A percentile compares a stretch with the other conserved stretches of the same genome.
Conservation (phyloP, 768 basidiomycete genomes). For the Pisolithus tinctorius region DNA sequence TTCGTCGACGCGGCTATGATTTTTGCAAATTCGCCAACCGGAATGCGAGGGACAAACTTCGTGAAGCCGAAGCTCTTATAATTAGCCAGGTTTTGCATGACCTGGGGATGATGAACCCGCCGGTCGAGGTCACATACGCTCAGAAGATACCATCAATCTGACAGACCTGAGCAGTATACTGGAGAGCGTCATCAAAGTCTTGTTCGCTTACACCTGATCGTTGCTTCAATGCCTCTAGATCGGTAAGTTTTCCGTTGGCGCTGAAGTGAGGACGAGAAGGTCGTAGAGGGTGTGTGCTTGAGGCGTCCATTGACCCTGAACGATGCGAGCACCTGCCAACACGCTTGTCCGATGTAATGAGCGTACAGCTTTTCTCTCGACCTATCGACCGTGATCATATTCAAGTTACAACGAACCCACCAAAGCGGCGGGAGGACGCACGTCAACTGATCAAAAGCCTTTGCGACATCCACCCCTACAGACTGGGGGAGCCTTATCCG, state of each 20-base stretch:
- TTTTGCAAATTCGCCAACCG: slow-evolving; percentile 52
- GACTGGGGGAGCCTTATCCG: slow-evolving; percentile 70
- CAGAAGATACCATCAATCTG: not conserved
- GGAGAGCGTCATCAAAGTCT: slow-evolving; percentile 65
- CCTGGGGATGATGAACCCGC: slow-evolving; percentile 14
- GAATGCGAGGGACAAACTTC: slow-evolving; percentile 74
- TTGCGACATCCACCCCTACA: slow-evolving; percentile 63
- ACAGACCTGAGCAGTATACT: slow-evolving; percentile 66
- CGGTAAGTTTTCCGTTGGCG: slow-evolving; percentile 47
- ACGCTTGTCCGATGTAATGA: slow-evolving; percentile 62
- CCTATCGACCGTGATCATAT: slow-evolving; percentile 30
- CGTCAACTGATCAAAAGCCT: slow-evolving; percentile 67
- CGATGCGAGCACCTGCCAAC: slow-evolving; percentile 80
- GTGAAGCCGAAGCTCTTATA: slow-evolving; percentile 81
- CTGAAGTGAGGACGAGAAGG: slow-evolving; percentile 67
- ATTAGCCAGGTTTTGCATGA: slow-evolving; percentile 47
- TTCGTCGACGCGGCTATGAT: slow-evolving; percentile 60
- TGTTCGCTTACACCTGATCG: slow-evolving; percentile 46
- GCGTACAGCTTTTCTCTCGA: slow-evolving; percentile 73
- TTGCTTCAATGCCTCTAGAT: slow-evolving; percentile 47
- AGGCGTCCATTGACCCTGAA: slow-evolving; percentile 79
- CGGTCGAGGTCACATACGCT: too few relatives aligned
- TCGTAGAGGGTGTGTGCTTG: slow-evolving; percentile 64
- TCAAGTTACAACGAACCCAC: not conserved
- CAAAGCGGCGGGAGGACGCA: slow-evolving; percentile 17